Conservation (phyloP, 2,329 filamentous ascomycete genomes). For the Ophiostoma australiae region DNA sequence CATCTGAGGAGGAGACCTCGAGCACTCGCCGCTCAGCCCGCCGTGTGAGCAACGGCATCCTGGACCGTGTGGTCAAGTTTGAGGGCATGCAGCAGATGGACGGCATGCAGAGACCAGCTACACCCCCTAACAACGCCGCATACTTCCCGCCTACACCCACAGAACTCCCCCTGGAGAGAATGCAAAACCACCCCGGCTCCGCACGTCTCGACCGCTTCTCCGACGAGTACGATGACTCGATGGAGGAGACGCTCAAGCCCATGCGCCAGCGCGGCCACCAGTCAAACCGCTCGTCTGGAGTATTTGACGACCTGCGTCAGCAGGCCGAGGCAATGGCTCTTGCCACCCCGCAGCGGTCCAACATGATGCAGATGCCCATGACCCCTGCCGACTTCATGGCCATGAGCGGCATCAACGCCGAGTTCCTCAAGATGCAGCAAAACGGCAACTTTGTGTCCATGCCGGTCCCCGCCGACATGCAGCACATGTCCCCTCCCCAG, state of each 20-base stretch:
- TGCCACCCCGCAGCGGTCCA: conserved; percentile 54
- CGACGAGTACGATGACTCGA: conserved; percentile 59
- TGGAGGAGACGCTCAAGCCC: conserved; percentile 63
- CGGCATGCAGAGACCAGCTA: conserved; percentile 50
- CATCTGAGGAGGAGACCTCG: conserved; percentile 46
- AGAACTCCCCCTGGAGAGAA: conserved; percentile 54
- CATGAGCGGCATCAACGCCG: conserved; percentile 34
- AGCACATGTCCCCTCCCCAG: conserved; percentile 43
- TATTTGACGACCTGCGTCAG: conserved; percentile 56
- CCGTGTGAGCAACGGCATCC: conserved; percentile 57
- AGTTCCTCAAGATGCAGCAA: conserved; percentile 36
- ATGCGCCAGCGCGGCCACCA: conserved; percentile 35
- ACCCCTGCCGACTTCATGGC: conserved; percentile 54
- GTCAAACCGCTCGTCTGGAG: conserved; percentile 44
- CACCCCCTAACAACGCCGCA: conserved; percentile 52
- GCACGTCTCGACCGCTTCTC: conserved; percentile 48
- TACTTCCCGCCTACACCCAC: conserved; percentile 64
- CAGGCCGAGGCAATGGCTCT: conserved; percentile 47
- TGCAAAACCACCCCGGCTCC: conserved; percentile 37
- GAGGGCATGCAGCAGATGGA: conserved; percentile 47
- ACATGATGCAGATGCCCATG: conserved; percentile 48
- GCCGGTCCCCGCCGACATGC: conserved; percentile 35
- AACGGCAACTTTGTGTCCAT: conserved; percentile 34
- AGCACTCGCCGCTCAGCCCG: conserved; percentile 42
- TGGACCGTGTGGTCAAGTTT: conserved; percentile 57